Evolutionary conservation across 2,329 filamentous ascomycete species (phyloP).

Genomic region (Ascomycota sp.): DNA sequence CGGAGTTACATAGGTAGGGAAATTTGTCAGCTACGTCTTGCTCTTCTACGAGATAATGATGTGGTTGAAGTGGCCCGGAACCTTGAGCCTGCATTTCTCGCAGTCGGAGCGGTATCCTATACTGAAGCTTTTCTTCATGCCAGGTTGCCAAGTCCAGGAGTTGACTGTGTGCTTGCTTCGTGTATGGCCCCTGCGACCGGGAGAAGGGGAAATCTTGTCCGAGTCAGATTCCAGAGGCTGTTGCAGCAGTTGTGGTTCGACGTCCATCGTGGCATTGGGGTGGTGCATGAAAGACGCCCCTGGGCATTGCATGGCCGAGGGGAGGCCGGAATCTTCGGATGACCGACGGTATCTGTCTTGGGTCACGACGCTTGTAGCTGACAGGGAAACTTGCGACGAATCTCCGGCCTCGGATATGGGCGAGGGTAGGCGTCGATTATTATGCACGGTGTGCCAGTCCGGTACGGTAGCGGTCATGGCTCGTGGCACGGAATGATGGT

Average conservation of each 20-base stretch:
- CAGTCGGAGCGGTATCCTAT: constrained; percentile 62
- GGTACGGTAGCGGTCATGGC: constrained; percentile 17
- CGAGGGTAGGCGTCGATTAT: constrained; percentile 31
- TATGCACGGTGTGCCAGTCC: constrained; percentile 30
- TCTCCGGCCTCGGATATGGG: constrained; percentile 37
- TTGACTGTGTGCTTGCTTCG: constrained; percentile 37
- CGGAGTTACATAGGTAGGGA: too few species aligned
- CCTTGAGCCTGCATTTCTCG: constrained; percentile 52
- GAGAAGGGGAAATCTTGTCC: constrained; percentile 21
- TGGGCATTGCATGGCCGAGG: constrained; percentile 5
- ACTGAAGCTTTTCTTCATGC: constrained; percentile 48
- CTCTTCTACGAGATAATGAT: constrained; percentile 40
- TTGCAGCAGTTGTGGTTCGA: constrained; percentile 8
- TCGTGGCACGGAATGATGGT: constrained; percentile 24
- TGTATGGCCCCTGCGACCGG: constrained; percentile 30
- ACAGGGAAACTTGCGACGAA: constrained; percentile 16
- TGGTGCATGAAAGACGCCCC: constrained; percentile 17
- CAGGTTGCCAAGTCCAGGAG: constrained; percentile 36
- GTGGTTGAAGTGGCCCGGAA: constrained; percentile 63
- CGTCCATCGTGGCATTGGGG: constrained; percentile 16
- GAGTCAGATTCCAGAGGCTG: constrained; percentile 10
- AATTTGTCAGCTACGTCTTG: constrained; percentile 4
- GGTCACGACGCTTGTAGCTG: constrained; percentile 10
- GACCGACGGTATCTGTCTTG: constrained; percentile 10
- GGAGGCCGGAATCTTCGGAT: constrained; percentile 2